Evolutionary conservation across 768 basidiomycete genomes (phyloP), one percentile per base, ranked within the genome.

Genomic region (Lactifluus piperatus): DNA sequence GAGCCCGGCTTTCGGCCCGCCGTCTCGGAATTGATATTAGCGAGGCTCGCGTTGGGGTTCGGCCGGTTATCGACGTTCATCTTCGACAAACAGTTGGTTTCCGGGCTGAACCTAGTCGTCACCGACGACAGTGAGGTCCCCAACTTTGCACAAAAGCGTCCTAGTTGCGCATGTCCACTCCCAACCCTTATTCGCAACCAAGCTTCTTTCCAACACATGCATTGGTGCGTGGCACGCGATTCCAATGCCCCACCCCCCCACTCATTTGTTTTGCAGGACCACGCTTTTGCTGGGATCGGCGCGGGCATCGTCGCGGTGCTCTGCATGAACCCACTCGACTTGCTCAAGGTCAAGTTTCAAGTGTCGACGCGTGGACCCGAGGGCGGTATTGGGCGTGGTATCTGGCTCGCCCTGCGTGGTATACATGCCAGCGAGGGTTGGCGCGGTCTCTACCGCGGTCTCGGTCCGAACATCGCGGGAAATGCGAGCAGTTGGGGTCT

Each of bases 401-500:
- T 98, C 62, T 93, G 86, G 81, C 66, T 72, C 43, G 81, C 90
- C 0, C 70, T 98, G 52, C 76, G 77, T 44, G 82, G 84, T 56
- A 93, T 97, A 39, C 81, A 88, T 24, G 78, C 74, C 47, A 74
- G 77, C 37, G 81, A 89, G 57, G 95, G 97, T 5, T 88, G 84
- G 82, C 78, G 72, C 60, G 95, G 94, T 0, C 74, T 98, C 50
- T 98, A 98, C 71, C 80, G 95, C 54, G 97, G 97, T 16, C 76
- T 98, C 32, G 80, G 83, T 0, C 83, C 94, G 2, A 99, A 98
- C 71, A 80, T 97, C 60, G 90, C 91, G 0, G 97, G 95, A 13
- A 97, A 97, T 64, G 93, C 94, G 20, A 85, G 87, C 8, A 94
- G 92, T 66, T 99, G 97, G 97, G 97, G 97, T 0, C 73, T 97